phyloP scores from a whole-genome alignment of 2,329 filamentous ascomycete genomes.

The Coleophoma eucalyptorum region DNA sequence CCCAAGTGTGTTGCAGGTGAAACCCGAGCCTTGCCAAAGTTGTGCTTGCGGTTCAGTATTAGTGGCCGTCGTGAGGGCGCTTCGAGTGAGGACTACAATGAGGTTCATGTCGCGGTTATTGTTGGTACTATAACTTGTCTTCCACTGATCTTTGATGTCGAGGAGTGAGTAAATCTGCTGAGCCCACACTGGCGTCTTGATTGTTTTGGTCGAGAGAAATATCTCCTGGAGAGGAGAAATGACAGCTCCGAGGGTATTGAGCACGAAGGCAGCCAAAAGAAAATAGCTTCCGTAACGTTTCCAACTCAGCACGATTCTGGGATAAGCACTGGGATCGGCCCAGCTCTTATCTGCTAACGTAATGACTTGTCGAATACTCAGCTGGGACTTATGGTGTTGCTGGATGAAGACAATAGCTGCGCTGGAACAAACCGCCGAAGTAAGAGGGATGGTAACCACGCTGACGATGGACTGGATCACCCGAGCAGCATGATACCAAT shows the following conservation, averaged over 20 bases:
- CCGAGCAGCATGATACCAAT: conserved; percentile 11
- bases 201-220: conserved; percentile 11
- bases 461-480: conserved; percentile 16
- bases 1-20: background rate
- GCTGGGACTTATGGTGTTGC: conserved; percentile 7
- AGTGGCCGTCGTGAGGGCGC: background rate
- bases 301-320: conserved; percentile 4
- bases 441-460: conserved; percentile 18
- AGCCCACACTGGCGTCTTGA: conserved; percentile 3
- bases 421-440: conserved; percentile 19
- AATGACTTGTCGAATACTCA: conserved; percentile 18
- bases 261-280: conserved; percentile 16
- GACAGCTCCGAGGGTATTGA: conserved; percentile 15
- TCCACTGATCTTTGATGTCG: conserved; percentile 1
- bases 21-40: conserved; percentile 1
- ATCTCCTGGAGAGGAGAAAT: conserved; percentile 21
- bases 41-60: conserved; percentile 1
- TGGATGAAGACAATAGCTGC: conserved; percentile 22
- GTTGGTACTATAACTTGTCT: background rate
- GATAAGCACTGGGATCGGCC: conserved; percentile 7
- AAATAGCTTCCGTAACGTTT: conserved; percentile 18
- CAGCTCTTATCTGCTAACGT: conserved; percentile 19
- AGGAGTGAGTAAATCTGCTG: background rate
- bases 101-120: background rate
- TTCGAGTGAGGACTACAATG: background rate